These are phyloP conservation scores for Neobulgaria alba DNA, from an alignment of 2,329 filamentous ascomycete genomes.

Conservation along the genomic window DNA sequence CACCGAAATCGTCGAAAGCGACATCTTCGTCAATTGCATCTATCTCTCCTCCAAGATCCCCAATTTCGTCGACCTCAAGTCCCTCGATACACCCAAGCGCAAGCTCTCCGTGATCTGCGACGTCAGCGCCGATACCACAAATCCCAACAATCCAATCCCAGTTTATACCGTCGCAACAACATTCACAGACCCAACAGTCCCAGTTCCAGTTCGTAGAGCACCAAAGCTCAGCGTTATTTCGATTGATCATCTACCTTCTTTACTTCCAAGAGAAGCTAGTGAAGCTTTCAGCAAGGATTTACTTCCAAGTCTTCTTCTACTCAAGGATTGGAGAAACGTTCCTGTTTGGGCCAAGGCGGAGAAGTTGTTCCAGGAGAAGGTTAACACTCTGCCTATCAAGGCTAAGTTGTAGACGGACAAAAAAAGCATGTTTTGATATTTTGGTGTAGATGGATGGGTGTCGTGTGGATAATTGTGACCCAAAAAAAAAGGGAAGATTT, in stretches of 20 bases:
- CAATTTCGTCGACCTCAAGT: constrained; percentile 68
- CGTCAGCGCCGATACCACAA: constrained; percentile 67
- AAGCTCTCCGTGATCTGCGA: constrained; percentile 75
- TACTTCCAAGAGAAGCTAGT: constrained; percentile 78
- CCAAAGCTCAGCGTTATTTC: constrained; percentile 66
- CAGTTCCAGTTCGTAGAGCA: constrained; percentile 52
- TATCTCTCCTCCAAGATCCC: constrained; percentile 74
- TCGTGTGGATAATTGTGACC: background rate
- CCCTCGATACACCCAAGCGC: constrained; percentile 58
- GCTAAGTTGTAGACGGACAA: background rate
- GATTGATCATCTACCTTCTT: constrained; percentile 76
- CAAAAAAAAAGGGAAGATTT: background rate
- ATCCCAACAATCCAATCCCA: constrained; percentile 59
- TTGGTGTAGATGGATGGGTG: background rate
- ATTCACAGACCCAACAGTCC: constrained; percentile 79
- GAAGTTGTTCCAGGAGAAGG: constrained; percentile 77
- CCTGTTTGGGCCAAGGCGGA: constrained; percentile 81
- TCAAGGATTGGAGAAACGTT: constrained; percentile 65
- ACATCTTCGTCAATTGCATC: constrained; percentile 83
- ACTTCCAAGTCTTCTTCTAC: constrained; percentile 65
- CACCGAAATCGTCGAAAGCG: constrained; percentile 63
- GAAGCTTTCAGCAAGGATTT: constrained; percentile 77
- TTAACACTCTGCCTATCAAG: constrained; percentile 50
- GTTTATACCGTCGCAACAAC: constrained; percentile 81
- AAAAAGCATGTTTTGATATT: too few relatives aligned